Percentiles rank a stretch among this genome's conserved stretches.
Conservation (phyloP, 2,329 filamentous ascomycete species). For the Alternaria triticina region DNA sequence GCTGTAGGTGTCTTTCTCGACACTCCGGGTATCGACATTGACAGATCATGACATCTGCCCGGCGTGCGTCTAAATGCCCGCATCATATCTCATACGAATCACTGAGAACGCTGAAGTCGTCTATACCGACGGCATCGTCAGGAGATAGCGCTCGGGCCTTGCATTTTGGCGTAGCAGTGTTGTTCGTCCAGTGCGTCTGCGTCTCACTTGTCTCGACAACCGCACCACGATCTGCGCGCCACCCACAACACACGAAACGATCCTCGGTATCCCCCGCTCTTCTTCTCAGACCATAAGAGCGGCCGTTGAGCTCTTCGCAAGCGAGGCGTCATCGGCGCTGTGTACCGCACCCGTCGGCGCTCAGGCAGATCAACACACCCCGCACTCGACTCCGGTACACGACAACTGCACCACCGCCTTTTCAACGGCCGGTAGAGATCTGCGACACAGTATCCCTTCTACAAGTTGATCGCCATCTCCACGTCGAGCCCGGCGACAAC, state of each 20-base stretch:
- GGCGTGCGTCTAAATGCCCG: too few species aligned
- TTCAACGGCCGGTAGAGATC: not conserved
- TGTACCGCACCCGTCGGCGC: not conserved
- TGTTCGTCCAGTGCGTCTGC: not conserved
- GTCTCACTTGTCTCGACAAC: not conserved
- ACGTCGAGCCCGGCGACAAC: not conserved
- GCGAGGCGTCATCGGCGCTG: not conserved
- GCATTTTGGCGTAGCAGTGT: not conserved
- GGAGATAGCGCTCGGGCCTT: not conserved
- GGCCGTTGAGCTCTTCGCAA: not conserved
- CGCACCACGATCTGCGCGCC: not conserved
- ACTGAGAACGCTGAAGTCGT: not conserved
- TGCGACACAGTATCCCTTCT: not conserved
- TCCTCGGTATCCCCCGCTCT: not conserved
- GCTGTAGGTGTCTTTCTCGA: not conserved
- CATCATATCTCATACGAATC: not conserved
- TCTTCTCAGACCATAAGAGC: not conserved
- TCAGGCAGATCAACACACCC: not conserved
- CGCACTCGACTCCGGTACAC: not conserved
- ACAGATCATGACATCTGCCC: too few species aligned
- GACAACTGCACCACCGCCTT: not conserved
- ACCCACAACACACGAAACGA: not conserved
- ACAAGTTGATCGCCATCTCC: not conserved
- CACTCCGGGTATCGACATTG: not conserved
- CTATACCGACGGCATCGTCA: not conserved